These are phyloP conservation scores for Aschersonia sp. DNA, from an alignment of 2,329 filamentous ascomycete species.

Conservation along the genomic window DNA sequence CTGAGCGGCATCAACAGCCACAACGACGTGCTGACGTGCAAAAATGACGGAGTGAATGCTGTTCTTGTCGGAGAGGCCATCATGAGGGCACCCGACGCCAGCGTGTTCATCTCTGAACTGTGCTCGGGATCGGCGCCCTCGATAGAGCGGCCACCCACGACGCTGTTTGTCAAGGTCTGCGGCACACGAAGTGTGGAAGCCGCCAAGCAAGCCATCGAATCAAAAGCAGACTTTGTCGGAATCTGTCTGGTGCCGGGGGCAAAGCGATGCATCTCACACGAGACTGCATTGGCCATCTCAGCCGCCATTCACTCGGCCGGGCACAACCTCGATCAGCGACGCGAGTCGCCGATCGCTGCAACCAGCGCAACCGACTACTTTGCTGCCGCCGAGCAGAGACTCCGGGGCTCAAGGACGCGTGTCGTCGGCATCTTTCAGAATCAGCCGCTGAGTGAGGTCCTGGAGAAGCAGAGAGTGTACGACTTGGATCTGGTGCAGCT, in stretches of 20 bases:
- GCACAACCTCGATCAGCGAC: slow-evolving; percentile 21
- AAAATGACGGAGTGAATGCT: slow-evolving; percentile 79
- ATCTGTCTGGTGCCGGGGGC: slow-evolving; percentile 79
- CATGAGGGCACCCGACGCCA: slow-evolving; percentile 78
- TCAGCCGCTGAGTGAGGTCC: slow-evolving; percentile 69
- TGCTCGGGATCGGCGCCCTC: slow-evolving; percentile 43
- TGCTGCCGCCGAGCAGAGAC: slow-evolving; percentile 29
- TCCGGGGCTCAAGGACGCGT: slow-evolving; percentile 47
- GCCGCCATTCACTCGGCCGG: slow-evolving; percentile 59
- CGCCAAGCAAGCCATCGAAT: slow-evolving; percentile 65
- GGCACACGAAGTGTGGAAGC: slow-evolving; percentile 75
- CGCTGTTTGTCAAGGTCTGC: slow-evolving; percentile 81
- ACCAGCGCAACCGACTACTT: slow-evolving; percentile 54
- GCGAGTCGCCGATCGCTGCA: slow-evolving; percentile 12
- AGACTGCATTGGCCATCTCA: slow-evolving; percentile 70
- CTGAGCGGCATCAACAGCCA: slow-evolving; percentile 86
- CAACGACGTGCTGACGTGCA: slow-evolving; percentile 76
- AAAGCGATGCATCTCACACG: slow-evolving; percentile 64
- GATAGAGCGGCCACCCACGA: slow-evolving; percentile 19
- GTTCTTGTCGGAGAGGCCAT: slow-evolving; percentile 90
- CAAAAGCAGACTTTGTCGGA: slow-evolving; percentile 82
- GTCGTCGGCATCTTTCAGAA: slow-evolving; percentile 92
- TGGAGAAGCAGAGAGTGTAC: slow-evolving; percentile 63
- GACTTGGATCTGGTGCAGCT: slow-evolving; percentile 81
- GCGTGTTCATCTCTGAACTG: slow-evolving; percentile 69